Conservation (phyloP, 2,329 filamentous ascomycete genomes). For the Cercospora sp. region DNA sequence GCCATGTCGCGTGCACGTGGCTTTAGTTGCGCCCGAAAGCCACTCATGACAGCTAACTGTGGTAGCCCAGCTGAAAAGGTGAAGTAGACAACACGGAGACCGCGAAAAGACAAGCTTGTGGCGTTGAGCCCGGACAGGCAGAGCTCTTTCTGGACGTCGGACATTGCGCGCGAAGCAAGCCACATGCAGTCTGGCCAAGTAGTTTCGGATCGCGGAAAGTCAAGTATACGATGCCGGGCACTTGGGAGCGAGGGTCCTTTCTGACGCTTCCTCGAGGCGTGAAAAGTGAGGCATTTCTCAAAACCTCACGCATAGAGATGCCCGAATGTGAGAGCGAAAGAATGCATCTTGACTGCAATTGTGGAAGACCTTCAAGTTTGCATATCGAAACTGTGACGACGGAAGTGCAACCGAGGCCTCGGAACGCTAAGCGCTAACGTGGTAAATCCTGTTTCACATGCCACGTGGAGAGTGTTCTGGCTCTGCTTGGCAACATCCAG, state of each 20-base stretch:
- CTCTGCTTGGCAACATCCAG: background rate
- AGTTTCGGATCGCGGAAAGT: background rate
- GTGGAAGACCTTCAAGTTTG: background rate
- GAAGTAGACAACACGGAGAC: conserved; percentile 5
- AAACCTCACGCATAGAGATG: background rate
- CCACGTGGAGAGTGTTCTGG: background rate
- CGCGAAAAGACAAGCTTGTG: conserved; percentile 1
- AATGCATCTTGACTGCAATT: background rate
- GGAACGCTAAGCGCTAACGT: background rate
- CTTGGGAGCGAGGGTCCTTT: background rate
- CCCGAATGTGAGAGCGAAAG: background rate
- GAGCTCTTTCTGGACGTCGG: background rate
- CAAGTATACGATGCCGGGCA: background rate
- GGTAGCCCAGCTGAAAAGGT: background rate
- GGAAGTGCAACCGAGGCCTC: background rate
- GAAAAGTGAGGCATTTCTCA: background rate
- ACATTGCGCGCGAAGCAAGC: background rate
- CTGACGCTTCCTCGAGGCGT: background rate
- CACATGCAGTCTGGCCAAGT: conserved; percentile 7
- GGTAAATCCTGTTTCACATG: background rate
- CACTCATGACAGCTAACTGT: background rate
- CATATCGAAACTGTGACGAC: background rate
- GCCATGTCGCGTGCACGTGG: background rate
- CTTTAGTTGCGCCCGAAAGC: background rate
- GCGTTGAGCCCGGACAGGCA: background rate